Conservation (phyloP, 768 basidiomycete genomes). For the Suillus ampliporus region DNA sequence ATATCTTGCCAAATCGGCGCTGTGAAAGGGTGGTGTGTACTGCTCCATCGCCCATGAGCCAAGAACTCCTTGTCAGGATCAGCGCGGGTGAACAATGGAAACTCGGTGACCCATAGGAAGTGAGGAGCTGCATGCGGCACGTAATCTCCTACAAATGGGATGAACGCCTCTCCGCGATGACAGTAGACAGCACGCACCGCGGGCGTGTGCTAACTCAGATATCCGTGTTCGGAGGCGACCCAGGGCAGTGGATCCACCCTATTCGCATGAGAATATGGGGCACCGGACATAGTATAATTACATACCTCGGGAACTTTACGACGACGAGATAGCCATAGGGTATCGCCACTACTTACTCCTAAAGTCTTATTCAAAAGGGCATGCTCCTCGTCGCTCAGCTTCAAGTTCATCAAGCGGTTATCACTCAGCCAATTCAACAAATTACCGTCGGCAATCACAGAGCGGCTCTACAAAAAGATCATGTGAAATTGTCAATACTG, state of each 20-base stretch:
- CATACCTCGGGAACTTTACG: slow-evolving; percentile 57
- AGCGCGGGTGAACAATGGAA: slow-evolving; percentile 87
- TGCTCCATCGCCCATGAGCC: slow-evolving; percentile 88
- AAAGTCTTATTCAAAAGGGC: slow-evolving; percentile 46
- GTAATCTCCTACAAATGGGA: slow-evolving; percentile 55
- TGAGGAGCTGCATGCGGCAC: slow-evolving; percentile 64
- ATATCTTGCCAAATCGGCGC: slow-evolving; percentile 94
- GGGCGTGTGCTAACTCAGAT: slow-evolving; percentile 65
- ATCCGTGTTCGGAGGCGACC: slow-evolving; percentile 73
- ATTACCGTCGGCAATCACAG: slow-evolving; percentile 54
- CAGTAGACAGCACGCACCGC: slow-evolving; percentile 50
- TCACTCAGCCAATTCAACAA: slow-evolving; percentile 51
- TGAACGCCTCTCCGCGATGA: slow-evolving; percentile 12
- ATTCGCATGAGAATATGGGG: slow-evolving; percentile 28
- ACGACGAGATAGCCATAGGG: slow-evolving; percentile 63
- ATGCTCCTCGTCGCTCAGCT: slow-evolving; percentile 32
- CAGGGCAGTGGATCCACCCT: slow-evolving; percentile 89
- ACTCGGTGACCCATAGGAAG: slow-evolving; percentile 96
- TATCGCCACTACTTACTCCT: slow-evolving; percentile 54
- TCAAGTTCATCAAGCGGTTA: slow-evolving; percentile 34
- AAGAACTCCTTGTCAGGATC: slow-evolving; percentile 89
- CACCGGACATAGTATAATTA: slow-evolving; percentile 17
- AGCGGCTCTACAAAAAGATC: slow-evolving; percentile 48
- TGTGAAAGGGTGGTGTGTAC: slow-evolving; percentile 95
- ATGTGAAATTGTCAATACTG: slow-evolving; percentile 1